phyloP scores from a whole-genome alignment of 148 eudicot species.

The Silene uniflora region DNA sequence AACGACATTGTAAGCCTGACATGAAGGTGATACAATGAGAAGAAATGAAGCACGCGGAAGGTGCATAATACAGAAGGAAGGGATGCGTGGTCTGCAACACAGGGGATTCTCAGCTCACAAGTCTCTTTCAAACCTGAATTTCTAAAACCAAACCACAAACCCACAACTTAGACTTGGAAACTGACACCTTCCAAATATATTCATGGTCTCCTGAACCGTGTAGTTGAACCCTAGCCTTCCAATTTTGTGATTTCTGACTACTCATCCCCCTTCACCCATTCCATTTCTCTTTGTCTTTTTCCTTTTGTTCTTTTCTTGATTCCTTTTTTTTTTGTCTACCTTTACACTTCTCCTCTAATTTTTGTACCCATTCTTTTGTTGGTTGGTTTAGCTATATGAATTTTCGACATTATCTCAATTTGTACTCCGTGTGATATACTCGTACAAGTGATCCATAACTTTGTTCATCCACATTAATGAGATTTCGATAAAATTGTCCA shows the following conservation, averaged over 20 bases:
- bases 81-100: background rate
- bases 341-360: too few species aligned
- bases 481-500: too few species aligned
- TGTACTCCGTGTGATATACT: too few species aligned
- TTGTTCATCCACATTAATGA: too few species aligned
- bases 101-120: background rate
- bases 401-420: too few species aligned
- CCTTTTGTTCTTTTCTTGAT: constrained; percentile 1
- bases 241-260: background rate
- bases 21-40: too few species aligned
- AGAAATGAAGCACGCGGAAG: constrained; percentile 11
- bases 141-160: background rate
- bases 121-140: constrained; percentile 15
- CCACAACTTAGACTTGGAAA: background rate
- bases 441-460: too few species aligned
- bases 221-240: background rate
- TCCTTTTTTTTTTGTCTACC: background rate
- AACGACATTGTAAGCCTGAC: too few species aligned
- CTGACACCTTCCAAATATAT: constrained; percentile 14
- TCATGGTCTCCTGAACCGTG: constrained; percentile 6
- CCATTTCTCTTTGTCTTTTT: constrained; percentile 25
- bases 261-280: constrained; percentile 15
- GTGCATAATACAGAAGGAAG: background rate
- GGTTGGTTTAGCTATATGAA: too few species aligned
- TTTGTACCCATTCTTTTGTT: too few species aligned